phyloP scores from a whole-genome alignment of 306 rosid genomes.

The Gynostemma pentaphyllum region DNA sequence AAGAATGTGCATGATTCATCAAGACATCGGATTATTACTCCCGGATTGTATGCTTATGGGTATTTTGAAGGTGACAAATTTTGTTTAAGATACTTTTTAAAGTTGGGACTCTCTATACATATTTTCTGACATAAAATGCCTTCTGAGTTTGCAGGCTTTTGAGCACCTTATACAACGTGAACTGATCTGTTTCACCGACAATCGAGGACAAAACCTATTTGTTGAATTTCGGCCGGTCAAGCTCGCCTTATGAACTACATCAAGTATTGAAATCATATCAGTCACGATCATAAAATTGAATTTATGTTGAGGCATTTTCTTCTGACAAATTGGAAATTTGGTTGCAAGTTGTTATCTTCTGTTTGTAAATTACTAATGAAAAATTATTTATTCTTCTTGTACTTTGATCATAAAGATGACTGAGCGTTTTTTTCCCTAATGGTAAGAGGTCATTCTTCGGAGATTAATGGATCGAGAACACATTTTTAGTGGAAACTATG shows the following conservation, averaged over 20 bases:
- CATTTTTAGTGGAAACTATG: too few relatives aligned
- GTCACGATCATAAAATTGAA: conserved; percentile 20
- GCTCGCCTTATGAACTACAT: conserved; percentile 55
- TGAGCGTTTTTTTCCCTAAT: neutral
- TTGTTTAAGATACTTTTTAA: too few relatives aligned
- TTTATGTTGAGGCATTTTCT: neutral
- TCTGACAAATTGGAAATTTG: neutral
- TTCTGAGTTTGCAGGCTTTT: conserved; percentile 54
- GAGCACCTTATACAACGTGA: conserved; percentile 75
- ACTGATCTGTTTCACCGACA: conserved; percentile 63
- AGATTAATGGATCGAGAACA: conserved; percentile 47
- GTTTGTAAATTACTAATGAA: neutral
- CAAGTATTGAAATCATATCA: conserved; percentile 51
- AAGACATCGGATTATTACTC: conserved; percentile 54
- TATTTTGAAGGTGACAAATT: conserved; percentile 1
- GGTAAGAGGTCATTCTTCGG: conserved; percentile 41
- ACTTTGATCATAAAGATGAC: neutral
- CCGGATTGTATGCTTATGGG: conserved; percentile 67
- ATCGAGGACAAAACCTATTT: conserved; percentile 51
- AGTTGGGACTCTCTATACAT: too few relatives aligned
- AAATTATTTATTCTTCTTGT: neutral
- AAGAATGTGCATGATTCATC: conserved; percentile 49
- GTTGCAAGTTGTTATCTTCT: neutral
- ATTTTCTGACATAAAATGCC: conserved; percentile 1
- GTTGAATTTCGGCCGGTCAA: conserved; percentile 66